A percentile compares a stretch with the other conserved stretches of the same genome.
Conservation (phyloP, 192 early-diverging fungal genomes). For the Jimgerdemannia lactiflua region DNA sequence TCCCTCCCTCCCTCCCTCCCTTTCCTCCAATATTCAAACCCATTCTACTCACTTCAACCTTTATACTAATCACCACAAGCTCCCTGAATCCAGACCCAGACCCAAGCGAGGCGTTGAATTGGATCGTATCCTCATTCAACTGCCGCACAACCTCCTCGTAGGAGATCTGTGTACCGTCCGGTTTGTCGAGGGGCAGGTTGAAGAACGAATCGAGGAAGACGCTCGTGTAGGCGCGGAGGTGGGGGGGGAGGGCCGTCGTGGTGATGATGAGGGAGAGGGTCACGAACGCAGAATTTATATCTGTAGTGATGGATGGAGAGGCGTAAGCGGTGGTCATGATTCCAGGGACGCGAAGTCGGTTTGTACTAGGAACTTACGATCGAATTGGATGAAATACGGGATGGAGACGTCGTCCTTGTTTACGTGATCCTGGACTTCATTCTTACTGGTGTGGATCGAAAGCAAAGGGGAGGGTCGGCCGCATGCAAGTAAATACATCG, state of each 20-base stretch:
- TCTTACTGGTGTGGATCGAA: slow-evolving; percentile 24
- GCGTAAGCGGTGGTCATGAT: too few species aligned
- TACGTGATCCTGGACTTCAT: slow-evolving; percentile 44
- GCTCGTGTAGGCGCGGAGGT: slow-evolving; percentile 46
- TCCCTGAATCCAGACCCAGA: slow-evolving; percentile 34
- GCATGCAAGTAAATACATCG: background rate
- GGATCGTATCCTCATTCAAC: slow-evolving; percentile 52
- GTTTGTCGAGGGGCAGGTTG: slow-evolving; percentile 41
- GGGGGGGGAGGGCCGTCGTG: slow-evolving; percentile 37
- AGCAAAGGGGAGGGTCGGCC: background rate
- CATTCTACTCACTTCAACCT: slow-evolving; percentile 24
- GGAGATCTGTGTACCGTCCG: slow-evolving; percentile 28
- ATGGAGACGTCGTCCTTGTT: slow-evolving; percentile 40
- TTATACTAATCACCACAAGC: slow-evolving; percentile 22
- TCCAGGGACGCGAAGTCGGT: slow-evolving; percentile 1
- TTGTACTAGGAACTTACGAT: slow-evolving; percentile 33
- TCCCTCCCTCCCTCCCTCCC: too few species aligned
- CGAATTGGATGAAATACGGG: slow-evolving; percentile 54
- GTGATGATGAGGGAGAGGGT: slow-evolving; percentile 44
- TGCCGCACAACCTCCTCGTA: slow-evolving; percentile 53
- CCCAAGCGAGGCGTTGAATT: slow-evolving; percentile 40
- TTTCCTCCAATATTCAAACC: too few species aligned
- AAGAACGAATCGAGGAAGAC: slow-evolving; percentile 54
- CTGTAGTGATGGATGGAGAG: slow-evolving; percentile 13
- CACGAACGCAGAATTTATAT: slow-evolving; percentile 53